Percentiles rank a stretch among this genome's conserved stretches.
Evolutionary conservation across 2,329 filamentous ascomycete genomes (phyloP).

Genomic region (Botrytis sinoallii): DNA sequence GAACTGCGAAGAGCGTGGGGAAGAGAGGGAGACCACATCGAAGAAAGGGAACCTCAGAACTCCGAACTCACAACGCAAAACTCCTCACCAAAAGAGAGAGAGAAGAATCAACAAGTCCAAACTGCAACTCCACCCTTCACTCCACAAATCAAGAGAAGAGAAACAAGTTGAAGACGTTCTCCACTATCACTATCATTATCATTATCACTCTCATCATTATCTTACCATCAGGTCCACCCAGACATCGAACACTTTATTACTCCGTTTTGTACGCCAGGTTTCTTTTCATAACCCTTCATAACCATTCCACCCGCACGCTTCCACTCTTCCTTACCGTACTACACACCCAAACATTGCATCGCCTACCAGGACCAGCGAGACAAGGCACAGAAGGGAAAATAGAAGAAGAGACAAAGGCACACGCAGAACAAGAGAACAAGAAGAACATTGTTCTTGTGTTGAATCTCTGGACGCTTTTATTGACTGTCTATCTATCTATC

Average conservation of each 20-base stretch:
- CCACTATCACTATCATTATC: background rate
- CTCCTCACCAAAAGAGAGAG: too few relatives aligned
- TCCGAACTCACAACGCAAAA: too few relatives aligned
- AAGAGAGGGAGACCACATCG: background rate
- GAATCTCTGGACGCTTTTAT: background rate
- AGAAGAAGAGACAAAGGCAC: background rate
- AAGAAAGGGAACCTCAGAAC: background rate
- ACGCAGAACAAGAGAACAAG: background rate
- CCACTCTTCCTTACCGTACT: slow-evolving; percentile 7
- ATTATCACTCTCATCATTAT: background rate
- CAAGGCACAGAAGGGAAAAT: background rate
- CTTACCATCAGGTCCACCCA: background rate
- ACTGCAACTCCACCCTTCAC: background rate
- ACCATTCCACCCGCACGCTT: background rate
- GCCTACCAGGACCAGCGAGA: background rate
- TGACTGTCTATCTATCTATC: background rate
- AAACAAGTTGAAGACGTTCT: background rate
- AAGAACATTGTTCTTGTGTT: background rate
- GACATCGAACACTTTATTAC: background rate
- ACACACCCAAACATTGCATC: background rate
- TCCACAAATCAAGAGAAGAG: slow-evolving; percentile 1
- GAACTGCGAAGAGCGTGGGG: background rate
- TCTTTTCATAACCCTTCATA: background rate
- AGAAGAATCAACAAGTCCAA: background rate
- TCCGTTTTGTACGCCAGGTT: background rate